These are phyloP conservation scores for Ophiostoma perfectum DNA, from an alignment of 2,329 filamentous ascomycete genomes.

Conservation along the genomic window DNA sequence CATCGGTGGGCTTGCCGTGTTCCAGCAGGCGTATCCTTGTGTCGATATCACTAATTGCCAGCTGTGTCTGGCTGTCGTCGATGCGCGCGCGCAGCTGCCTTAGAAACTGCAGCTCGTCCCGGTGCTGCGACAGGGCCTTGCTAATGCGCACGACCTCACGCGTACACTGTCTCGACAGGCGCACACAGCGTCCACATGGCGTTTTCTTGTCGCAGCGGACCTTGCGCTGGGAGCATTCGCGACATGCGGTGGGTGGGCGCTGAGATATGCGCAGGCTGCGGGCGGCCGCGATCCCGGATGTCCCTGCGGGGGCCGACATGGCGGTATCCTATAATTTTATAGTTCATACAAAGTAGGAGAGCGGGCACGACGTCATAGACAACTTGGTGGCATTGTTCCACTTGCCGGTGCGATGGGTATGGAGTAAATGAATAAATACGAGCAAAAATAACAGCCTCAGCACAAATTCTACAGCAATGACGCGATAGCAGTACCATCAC, in stretches of 20 bases:
- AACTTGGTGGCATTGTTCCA: background rate
- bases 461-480: background rate
- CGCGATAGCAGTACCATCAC: slow-evolving; percentile 7
- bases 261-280: slow-evolving; percentile 22
- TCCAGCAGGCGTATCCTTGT: slow-evolving; percentile 21
- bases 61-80: background rate
- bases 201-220: slow-evolving; percentile 22
- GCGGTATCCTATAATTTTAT: background rate
- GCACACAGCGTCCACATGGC: slow-evolving; percentile 23
- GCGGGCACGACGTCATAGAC: background rate
- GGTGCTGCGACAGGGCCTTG: slow-evolving; percentile 23
- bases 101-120: slow-evolving; percentile 21
- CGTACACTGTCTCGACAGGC: slow-evolving; percentile 21
- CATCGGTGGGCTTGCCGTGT: slow-evolving; percentile 16
- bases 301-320: background rate
- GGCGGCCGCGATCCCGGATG: background rate
- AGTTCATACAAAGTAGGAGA: background rate
- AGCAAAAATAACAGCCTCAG: background rate
- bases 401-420: background rate
- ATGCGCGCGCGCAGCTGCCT: slow-evolving; percentile 13
- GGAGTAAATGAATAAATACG: background rate
- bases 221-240: slow-evolving; percentile 24
- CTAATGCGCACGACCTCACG: slow-evolving; percentile 25
- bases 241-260: slow-evolving; percentile 23
- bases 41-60: slow-evolving; percentile 21